A percentile compares a stretch with the other conserved stretches of the same genome.
These are phyloP conservation scores for Tetraselmis striata DNA, from an alignment of 139 green algal genomes.

Conservation along the genomic window DNA sequence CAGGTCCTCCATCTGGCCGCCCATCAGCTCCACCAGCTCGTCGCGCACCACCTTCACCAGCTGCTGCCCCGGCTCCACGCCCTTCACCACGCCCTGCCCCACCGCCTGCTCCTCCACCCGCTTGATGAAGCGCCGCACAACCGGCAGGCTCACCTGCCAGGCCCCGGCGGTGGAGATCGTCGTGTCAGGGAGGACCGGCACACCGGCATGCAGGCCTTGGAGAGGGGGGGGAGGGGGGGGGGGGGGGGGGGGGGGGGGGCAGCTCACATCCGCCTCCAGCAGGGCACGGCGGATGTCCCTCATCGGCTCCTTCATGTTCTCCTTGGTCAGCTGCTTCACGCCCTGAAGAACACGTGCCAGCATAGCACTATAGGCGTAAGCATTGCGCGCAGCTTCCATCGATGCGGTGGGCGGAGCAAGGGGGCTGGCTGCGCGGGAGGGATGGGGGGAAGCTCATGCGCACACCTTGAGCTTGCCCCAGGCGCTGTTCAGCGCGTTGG, in stretches of 20 bases:
- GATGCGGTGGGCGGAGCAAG: no score
- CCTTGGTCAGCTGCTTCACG: slow-evolving; percentile 59
- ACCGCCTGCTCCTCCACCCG: slow-evolving; percentile 77
- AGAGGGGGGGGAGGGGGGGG: not conserved
- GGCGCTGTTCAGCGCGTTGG: not conserved
- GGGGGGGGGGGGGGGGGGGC: no score
- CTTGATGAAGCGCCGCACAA: slow-evolving; percentile 90
- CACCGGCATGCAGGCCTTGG: no score
- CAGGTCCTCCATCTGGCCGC: slow-evolving; percentile 55
- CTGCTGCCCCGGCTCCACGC: slow-evolving; percentile 84
- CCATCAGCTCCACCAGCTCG: slow-evolving; percentile 4
- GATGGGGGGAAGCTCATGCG: no score
- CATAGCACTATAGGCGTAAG: no score
- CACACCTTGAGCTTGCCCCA: not conserved
- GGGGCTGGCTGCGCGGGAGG: no score
- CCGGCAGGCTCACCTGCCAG: slow-evolving; percentile 67
- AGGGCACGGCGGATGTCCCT: slow-evolving; percentile 87
- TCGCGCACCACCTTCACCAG: slow-evolving; percentile 84
- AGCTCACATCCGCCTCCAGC: slow-evolving; percentile 87
- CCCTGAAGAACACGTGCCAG: no score
- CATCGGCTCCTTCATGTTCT: slow-evolving; percentile 94
- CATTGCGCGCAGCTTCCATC: no score
- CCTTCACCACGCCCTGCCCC: slow-evolving; percentile 69
- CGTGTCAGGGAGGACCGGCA: no score
- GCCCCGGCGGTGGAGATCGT: no score